phyloP scores from a whole-genome alignment of 345 rosid genomes.

The Moricandia moricandioides region DNA sequence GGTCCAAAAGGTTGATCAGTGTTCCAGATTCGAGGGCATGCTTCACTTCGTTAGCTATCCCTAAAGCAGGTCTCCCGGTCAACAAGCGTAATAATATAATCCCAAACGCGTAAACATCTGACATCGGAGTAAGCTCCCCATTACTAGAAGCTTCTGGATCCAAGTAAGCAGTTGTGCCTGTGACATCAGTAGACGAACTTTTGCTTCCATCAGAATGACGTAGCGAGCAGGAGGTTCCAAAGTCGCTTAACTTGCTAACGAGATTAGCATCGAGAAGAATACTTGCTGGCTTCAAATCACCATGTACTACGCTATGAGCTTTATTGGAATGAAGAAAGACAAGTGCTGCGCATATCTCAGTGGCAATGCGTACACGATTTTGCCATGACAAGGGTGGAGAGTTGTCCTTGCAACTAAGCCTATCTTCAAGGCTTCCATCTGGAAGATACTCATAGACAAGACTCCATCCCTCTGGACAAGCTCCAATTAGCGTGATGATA shows the following conservation, averaged over 20 bases:
- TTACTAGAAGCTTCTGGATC: slow-evolving; percentile 74
- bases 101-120: slow-evolving; percentile 89
- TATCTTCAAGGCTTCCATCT: slow-evolving; percentile 94
- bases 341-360: slow-evolving; percentile 81
- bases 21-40: slow-evolving; percentile 58
- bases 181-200: slow-evolving; percentile 57
- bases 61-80: slow-evolving; percentile 67
- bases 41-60: slow-evolving; percentile 65
- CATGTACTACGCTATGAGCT: slow-evolving; percentile 79
- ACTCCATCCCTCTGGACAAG: slow-evolving; percentile 82
- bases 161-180: slow-evolving; percentile 63
- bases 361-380: slow-evolving; percentile 69
- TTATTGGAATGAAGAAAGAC: slow-evolving; percentile 82
- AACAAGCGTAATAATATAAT: slow-evolving; percentile 67
- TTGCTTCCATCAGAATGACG: slow-evolving; percentile 15
- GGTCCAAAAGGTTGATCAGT: slow-evolving; percentile 66
- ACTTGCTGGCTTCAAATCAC: slow-evolving; percentile 82
- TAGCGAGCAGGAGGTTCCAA: slow-evolving; percentile 27
- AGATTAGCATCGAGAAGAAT: slow-evolving; percentile 76
- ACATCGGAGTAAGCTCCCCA: slow-evolving; percentile 76
- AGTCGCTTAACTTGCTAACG: slow-evolving; percentile 78
- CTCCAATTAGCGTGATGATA: slow-evolving; percentile 77
- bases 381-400: slow-evolving; percentile 89
- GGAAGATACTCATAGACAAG: slow-evolving; percentile 82
- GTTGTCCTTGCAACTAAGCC: slow-evolving; percentile 72